Evolutionary conservation across 106 monocot genomes (phyloP).

Genomic region (Phalaenopsis aphrodite): DNA sequence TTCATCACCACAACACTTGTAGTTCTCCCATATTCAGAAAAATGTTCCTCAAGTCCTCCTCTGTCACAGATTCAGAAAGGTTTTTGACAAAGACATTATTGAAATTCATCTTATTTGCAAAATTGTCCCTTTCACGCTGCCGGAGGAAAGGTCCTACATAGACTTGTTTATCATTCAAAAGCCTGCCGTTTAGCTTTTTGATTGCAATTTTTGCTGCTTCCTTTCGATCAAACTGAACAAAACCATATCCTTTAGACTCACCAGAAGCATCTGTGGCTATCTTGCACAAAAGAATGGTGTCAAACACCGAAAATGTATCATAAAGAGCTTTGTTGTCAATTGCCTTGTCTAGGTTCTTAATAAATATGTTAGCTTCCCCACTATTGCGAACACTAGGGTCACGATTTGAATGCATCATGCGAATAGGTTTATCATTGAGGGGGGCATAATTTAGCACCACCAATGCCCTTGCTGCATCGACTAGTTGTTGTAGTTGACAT

Average conservation of each 20-base stretch:
- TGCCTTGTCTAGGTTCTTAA: constrained; percentile 93
- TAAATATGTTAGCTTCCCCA: constrained; percentile 81
- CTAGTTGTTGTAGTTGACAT: constrained; percentile 44
- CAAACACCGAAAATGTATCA: constrained; percentile 67
- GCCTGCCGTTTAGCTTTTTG: constrained; percentile 62
- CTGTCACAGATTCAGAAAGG: constrained; percentile 46
- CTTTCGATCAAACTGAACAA: constrained; percentile 66
- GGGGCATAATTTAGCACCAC: constrained; percentile 75
- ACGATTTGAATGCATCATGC: constrained; percentile 91
- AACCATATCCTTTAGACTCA: constrained; percentile 74
- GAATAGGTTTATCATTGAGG: constrained; percentile 68
- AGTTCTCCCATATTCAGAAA: constrained; percentile 52
- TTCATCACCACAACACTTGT: constrained; percentile 67
- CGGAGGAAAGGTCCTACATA: constrained; percentile 70
- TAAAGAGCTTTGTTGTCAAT: constrained; percentile 79
- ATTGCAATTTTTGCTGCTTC: constrained; percentile 64
- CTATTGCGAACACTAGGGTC: constrained; percentile 80
- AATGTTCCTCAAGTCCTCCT: constrained; percentile 36
- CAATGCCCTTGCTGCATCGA: constrained; percentile 62
- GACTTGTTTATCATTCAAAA: constrained; percentile 59
- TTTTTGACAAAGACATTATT: constrained; percentile 74
- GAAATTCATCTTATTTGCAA: constrained; percentile 35
- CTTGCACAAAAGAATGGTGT: constrained; percentile 59
- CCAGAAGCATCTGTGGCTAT: constrained; percentile 48
- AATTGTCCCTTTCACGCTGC: constrained; percentile 54